Base-by-base conservation (phyloP, 2,329 filamentous ascomycete species). In the Xylaria sp. region DNA sequence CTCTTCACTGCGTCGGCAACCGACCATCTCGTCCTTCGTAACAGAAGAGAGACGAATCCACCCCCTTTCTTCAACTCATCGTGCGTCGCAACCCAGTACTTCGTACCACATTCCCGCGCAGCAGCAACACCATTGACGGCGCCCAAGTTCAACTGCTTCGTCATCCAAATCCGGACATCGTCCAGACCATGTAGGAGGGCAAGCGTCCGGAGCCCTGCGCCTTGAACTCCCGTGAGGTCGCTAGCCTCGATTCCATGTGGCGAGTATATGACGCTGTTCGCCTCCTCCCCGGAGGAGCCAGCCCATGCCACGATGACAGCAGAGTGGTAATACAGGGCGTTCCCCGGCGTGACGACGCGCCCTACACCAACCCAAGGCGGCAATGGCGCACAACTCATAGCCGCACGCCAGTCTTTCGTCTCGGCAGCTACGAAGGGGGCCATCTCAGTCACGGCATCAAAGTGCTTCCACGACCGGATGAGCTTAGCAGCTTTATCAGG, bases 11-110 rank as follows among this genome's bases (percentile, higher is more conserved):
- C 81, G 50, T 85, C 82, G 4, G 78, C 75, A 12, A 87, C 70
- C 1, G 78, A 82, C 66, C 85, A 83, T n/a, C 74, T 70, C 62
- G 82, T 84, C 60, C 84, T 74, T 50, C 77, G 76, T 60, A 89
- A 73, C 48, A 90, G 82, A 69, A 80, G 78, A 79, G 86, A 84
- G 10, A 91, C 84, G 5, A 91, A 72, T 0, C 89, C 88, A 0
- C 83, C 83, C 0, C 87, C 88, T 62, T 78, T 84, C 78, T 91
- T 91, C 4, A 86, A 80, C 76, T 91, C 89, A 71, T 91, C 89
- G 72, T 92, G 89, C 29, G 90, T 91, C 0, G 84, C 85, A 21
- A 91, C 79, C 90, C 89, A 92, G 73, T 91, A 91, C 71, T 65
- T 68, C 18, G 68, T 65, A 9, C 61, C 47, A 18, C 44, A 65